Evolutionary conservation across 768 basidiomycete species (phyloP).

Genomic region (Kondoa malvinella): DNA sequence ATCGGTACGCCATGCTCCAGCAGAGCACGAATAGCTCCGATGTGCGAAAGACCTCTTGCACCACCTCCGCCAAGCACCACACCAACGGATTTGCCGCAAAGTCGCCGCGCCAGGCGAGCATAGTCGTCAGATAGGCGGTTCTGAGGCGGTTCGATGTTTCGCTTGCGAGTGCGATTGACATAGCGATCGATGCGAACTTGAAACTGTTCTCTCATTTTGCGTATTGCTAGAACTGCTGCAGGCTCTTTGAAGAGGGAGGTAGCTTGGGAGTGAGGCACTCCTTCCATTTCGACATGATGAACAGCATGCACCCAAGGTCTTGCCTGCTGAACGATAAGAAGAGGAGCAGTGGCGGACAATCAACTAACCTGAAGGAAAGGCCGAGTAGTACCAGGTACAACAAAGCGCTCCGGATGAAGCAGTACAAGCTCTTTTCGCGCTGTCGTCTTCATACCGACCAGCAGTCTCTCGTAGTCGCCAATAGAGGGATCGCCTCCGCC

Average conservation of each 20-base stretch:
- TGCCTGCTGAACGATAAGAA: slow-evolving; percentile 39
- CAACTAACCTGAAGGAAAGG: slow-evolving; percentile 74
- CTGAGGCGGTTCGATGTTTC: slow-evolving; percentile 45
- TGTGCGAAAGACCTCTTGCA: slow-evolving; percentile 66
- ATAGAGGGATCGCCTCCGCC: slow-evolving; percentile 68
- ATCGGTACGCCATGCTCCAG: slow-evolving; percentile 86
- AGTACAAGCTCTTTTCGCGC: slow-evolving; percentile 94
- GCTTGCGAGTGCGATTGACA: slow-evolving; percentile 35
- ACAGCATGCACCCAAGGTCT: slow-evolving; percentile 95
- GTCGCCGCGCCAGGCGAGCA: slow-evolving; percentile 67
- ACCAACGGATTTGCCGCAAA: slow-evolving; percentile 85
- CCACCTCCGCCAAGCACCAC: slow-evolving; percentile 95
- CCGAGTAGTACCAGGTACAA: slow-evolving; percentile 75
- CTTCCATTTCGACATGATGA: slow-evolving; percentile 62
- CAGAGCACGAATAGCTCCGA: slow-evolving; percentile 77
- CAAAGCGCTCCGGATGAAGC: slow-evolving; percentile 76
- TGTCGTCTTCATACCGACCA: slow-evolving; percentile 91
- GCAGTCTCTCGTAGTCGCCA: slow-evolving; percentile 84
- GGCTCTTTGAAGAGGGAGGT: slow-evolving; percentile 39
- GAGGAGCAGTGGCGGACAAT: background rate
- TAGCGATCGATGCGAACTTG: slow-evolving; percentile 78
- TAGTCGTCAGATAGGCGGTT: slow-evolving; percentile 53
- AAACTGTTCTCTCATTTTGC: slow-evolving; percentile 80
- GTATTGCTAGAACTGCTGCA: slow-evolving; percentile 46
- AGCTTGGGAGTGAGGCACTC: slow-evolving; percentile 44